phyloP scores from a whole-genome alignment of 176 grass and related monocot species.

The Musa beccarii region DNA sequence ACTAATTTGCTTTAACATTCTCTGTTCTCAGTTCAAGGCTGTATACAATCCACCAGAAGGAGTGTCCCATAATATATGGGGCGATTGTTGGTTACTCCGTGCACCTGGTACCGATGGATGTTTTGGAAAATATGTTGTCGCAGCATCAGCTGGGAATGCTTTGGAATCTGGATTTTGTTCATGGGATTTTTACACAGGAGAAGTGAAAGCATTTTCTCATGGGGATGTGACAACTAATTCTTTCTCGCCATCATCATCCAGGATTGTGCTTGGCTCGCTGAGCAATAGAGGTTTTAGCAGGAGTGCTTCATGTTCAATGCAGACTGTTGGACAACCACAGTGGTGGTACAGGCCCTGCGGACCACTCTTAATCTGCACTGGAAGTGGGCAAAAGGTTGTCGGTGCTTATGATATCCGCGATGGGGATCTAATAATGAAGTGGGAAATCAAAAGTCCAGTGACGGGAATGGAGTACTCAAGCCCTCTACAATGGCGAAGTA shows the following conservation, averaged over 20 bases:
- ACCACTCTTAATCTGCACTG: constrained; percentile 65
- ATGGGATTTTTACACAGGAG: constrained; percentile 89
- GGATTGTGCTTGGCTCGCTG: constrained; percentile 35
- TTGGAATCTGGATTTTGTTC: constrained; percentile 74
- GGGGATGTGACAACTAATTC: constrained; percentile 31
- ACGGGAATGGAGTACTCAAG: constrained; percentile 82
- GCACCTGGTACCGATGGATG: constrained; percentile 83
- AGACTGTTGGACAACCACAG: constrained; percentile 38
- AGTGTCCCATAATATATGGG: constrained; percentile 60
- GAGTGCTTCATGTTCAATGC: constrained; percentile 23
- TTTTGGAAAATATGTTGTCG: constrained; percentile 83
- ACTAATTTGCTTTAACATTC: not conserved
- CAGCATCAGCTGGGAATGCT: constrained; percentile 66
- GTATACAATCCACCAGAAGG: constrained; percentile 65
- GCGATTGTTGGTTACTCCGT: constrained; percentile 90
- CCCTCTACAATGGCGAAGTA: constrained; percentile 84
- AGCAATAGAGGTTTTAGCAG: constrained; percentile 35
- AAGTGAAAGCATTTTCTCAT: constrained; percentile 55
- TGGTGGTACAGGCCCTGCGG: constrained; percentile 94
- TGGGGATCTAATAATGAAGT: constrained; percentile 79
- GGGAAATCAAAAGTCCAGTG: constrained; percentile 54
- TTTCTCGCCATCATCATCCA: constrained; percentile 25
- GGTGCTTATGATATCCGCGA: constrained; percentile 81
- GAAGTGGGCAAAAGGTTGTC: constrained; percentile 63
- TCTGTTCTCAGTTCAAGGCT: constrained; percentile 50